Percentiles rank a stretch among this genome's conserved stretches.
phyloP scores from a whole-genome alignment of 2,329 filamentous ascomycete genomes.

The Atkinsonella hypoxylon region DNA sequence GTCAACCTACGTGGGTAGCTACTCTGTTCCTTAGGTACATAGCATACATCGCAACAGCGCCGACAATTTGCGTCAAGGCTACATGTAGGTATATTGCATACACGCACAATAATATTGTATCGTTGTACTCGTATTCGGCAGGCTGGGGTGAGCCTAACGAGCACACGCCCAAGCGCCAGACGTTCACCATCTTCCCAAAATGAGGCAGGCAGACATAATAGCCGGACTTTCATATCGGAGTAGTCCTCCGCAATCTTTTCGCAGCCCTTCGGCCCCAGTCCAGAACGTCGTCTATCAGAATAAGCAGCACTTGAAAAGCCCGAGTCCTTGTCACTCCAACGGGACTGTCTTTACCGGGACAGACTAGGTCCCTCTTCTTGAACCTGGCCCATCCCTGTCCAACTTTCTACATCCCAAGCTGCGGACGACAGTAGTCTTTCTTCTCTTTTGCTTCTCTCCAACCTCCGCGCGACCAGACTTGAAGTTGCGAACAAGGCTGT shows the following conservation, averaged over 20 bases:
- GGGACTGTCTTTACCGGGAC: background rate
- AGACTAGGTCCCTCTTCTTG: slow-evolving; percentile 3
- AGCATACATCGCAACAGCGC: no score
- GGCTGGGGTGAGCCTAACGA: background rate
- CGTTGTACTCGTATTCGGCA: slow-evolving; percentile 4
- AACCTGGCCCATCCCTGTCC: slow-evolving; percentile 6
- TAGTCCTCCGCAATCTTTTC: background rate
- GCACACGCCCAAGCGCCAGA: background rate
- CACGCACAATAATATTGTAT: background rate
- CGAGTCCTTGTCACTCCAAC: slow-evolving; percentile 3
- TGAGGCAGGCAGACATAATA: background rate
- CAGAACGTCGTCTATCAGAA: background rate
- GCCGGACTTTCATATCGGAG: background rate
- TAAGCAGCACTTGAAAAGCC: background rate
- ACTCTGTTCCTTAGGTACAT: no score
- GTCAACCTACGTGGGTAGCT: no score
- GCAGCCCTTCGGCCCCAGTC: background rate
- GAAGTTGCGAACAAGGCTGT: slow-evolving; percentile 1
- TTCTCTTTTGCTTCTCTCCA: slow-evolving; percentile 3
- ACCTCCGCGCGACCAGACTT: slow-evolving; percentile 2
- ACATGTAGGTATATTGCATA: background rate
- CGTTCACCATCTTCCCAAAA: background rate
- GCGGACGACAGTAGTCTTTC: slow-evolving; percentile 3
- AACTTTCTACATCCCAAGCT: slow-evolving; percentile 3
- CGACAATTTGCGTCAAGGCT: no score